Conservation (phyloP, 2,329 filamentous ascomycete genomes). For the Dothideomycetes sp. region DNA sequence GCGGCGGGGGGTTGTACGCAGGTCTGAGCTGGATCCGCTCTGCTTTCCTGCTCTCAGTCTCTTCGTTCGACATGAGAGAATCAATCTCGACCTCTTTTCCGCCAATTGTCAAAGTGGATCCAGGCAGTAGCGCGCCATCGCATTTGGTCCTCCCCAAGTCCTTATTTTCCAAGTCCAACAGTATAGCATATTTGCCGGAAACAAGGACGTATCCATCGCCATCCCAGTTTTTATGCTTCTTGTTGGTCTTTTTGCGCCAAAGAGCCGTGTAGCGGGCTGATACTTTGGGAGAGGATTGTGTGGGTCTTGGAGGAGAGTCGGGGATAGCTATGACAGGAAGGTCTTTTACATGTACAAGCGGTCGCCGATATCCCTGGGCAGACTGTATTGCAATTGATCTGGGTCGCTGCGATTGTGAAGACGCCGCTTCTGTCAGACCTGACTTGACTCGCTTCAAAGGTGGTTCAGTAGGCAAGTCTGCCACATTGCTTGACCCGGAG, state of each 20-base stretch:
- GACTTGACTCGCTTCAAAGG: conserved; percentile 1
- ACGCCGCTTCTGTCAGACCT: conserved; percentile 17
- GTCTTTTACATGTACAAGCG: conserved; percentile 14
- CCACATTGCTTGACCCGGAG: conserved; percentile 1
- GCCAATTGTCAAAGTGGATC: conserved; percentile 49
- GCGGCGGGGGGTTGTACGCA: neutral
- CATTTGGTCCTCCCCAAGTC: conserved; percentile 50
- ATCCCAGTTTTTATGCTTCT: conserved; percentile 71
- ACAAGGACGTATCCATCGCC: conserved; percentile 57
- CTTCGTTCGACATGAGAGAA: conserved; percentile 46
- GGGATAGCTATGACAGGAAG: conserved; percentile 18
- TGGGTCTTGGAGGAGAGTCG: conserved; percentile 13
- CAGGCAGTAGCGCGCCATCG: conserved; percentile 46
- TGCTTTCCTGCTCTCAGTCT: conserved; percentile 35
- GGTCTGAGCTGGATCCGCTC: too few species aligned
- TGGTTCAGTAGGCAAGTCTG: conserved; percentile 3
- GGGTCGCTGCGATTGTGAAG: too few species aligned
- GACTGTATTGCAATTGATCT: too few species aligned
- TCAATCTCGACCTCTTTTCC: conserved; percentile 62
- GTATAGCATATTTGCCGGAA: conserved; percentile 43
- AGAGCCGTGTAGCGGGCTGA: conserved; percentile 32
- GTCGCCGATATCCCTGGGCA: conserved; percentile 10
- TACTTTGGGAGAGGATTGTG: neutral
- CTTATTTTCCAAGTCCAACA: conserved; percentile 53
- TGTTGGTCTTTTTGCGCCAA: conserved; percentile 56